Conservation (phyloP, 2,329 filamentous ascomycete species). For the Talaromyces marneffei region DNA sequence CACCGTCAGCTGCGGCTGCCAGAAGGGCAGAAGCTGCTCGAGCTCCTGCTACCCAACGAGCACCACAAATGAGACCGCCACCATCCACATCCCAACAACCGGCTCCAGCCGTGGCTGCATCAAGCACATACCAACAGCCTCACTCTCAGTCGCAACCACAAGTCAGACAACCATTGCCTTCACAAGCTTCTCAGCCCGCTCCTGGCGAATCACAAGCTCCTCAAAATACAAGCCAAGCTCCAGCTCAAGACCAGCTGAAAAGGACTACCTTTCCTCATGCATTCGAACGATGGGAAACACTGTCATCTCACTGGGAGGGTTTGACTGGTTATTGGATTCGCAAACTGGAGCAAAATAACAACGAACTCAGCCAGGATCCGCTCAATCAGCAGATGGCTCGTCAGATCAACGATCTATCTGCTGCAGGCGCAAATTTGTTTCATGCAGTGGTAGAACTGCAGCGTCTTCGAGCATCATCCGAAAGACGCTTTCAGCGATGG, state of each 20-base stretch:
- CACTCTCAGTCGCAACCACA: conserved; percentile 16
- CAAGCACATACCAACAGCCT: conserved; percentile 14
- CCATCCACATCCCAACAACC: conserved; percentile 14
- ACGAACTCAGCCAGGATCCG: conserved; percentile 75
- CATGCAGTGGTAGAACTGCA: conserved; percentile 96
- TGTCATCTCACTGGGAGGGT: conserved; percentile 97
- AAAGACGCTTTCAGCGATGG: conserved; percentile 97
- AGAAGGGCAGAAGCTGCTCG: conserved; percentile 10
- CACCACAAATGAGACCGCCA: conserved; percentile 19
- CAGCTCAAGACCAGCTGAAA: conserved; percentile 30
- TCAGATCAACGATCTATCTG: conserved; percentile 94
- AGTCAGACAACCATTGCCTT: conserved; percentile 14
- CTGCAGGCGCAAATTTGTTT: conserved; percentile 92
- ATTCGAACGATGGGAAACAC: conserved; percentile 93
- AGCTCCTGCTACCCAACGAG: conserved; percentile 10
- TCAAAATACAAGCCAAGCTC: conserved; percentile 22
- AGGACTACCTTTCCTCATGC: conserved; percentile 84
- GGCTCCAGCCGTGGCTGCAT: conserved; percentile 6
- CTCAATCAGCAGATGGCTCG: conserved; percentile 82
- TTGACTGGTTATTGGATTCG: conserved; percentile 97
- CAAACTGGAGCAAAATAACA: conserved; percentile 80
- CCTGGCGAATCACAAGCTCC: conserved; percentile 23
- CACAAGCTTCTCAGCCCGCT: conserved; percentile 17
- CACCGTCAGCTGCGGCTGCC: conserved; percentile 3
- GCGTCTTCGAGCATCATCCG: conserved; percentile 84